Conservation (phyloP, 176 grass and related monocot species). For the Echinochloa phyllopogon region DNA sequence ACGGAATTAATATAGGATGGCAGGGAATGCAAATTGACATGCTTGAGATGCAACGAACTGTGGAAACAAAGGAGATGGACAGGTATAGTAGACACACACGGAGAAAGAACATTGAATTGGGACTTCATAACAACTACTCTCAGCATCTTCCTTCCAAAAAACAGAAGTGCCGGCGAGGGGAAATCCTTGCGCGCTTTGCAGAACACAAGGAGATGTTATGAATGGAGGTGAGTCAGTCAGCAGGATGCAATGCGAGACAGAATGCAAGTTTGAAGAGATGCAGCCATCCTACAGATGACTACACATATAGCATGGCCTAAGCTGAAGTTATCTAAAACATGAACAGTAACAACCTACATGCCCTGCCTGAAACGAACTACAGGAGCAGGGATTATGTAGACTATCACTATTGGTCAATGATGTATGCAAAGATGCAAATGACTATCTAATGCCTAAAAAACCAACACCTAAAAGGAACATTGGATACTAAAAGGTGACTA, state of each 20-base stretch:
- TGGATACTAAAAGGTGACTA: constrained; percentile 15
- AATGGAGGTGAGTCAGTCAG: constrained; percentile 39
- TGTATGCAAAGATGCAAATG: constrained; percentile 33
- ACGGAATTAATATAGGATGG: constrained; percentile 27
- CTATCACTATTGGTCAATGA: constrained; percentile 28
- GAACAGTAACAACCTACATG: constrained; percentile 32
- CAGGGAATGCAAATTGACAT: constrained; percentile 21
- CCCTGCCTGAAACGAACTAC: constrained; percentile 40
- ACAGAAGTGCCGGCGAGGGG: constrained; percentile 62
- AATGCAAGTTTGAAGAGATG: constrained; percentile 46
- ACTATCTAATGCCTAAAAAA: constrained; percentile 36
- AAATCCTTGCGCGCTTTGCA: constrained; percentile 45
- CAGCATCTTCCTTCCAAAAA: constrained; percentile 76
- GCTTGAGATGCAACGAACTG: constrained; percentile 42
- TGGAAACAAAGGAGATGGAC: neutral
- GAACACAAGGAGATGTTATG: constrained; percentile 43
- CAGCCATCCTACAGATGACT: constrained; percentile 43
- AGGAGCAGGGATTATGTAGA: constrained; percentile 44
- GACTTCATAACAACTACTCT: constrained; percentile 39
- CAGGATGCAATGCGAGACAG: constrained; percentile 19
- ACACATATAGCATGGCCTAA: constrained; percentile 26
- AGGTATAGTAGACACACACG: constrained; percentile 23
- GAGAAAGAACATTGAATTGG: constrained; percentile 10
- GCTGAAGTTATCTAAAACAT: constrained; percentile 22
- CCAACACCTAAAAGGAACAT: constrained; percentile 21